These are phyloP conservation scores for Olyra latifolia DNA, from an alignment of 176 grass and related monocot genomes.

Conservation along the genomic window DNA sequence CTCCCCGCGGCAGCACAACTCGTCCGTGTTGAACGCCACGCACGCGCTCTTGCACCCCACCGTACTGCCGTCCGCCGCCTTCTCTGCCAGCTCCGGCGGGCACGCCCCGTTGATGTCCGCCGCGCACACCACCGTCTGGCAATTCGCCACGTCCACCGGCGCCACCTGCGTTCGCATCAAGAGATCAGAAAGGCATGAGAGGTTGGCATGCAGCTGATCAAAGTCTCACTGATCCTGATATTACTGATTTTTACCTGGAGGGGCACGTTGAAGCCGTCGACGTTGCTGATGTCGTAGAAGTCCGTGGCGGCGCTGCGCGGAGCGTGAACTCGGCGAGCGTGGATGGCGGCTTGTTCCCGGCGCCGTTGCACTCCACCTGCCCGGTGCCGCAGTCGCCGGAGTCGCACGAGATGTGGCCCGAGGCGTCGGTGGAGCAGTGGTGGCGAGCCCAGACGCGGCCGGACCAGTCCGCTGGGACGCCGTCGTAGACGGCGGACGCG, in stretches of 20 bases:
- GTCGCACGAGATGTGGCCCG: constrained; percentile 44
- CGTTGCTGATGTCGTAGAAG: constrained; percentile 65
- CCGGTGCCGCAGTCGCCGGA: constrained; percentile 47
- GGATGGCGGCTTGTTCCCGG: constrained; percentile 23
- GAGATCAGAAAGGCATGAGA: no score
- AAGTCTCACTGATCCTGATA: not conserved
- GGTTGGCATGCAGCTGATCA: no score
- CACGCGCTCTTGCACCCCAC: constrained; percentile 68
- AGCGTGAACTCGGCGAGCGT: constrained; percentile 64
- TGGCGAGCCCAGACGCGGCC: constrained; percentile 56
- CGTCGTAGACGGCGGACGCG: not conserved
- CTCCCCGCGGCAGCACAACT: constrained; percentile 55
- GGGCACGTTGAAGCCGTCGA: constrained; percentile 69
- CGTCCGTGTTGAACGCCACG: constrained; percentile 44
- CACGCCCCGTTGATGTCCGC: constrained; percentile 42
- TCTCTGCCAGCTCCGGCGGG: constrained; percentile 47
- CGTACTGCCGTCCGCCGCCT: not conserved
- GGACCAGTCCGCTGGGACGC: constrained; percentile 38
- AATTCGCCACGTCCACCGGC: not conserved
- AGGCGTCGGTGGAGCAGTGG: constrained; percentile 25
- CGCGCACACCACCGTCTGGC: constrained; percentile 7
- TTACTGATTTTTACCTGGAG: not conserved
- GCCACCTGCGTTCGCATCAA: constrained; percentile 8
- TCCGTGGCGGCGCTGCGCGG: constrained; percentile 27
- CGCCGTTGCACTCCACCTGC: constrained; percentile 32